These are phyloP conservation scores for Talaromyces atroroseus DNA, from an alignment of 2,329 filamentous ascomycete species.

Conservation along the genomic window DNA sequence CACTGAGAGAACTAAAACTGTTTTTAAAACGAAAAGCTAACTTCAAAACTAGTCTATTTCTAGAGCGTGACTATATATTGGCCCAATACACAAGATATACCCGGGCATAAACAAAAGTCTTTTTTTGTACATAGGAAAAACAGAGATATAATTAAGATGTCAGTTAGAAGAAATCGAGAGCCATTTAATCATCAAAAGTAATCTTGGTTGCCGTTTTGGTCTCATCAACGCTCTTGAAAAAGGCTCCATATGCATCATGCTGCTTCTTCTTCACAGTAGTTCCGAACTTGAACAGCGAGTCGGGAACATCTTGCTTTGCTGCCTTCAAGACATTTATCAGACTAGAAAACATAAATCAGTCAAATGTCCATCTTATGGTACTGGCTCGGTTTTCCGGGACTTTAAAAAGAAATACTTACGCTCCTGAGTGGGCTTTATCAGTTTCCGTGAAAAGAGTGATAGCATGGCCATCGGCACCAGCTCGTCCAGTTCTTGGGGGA, in stretches of 20 bases:
- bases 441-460: constrained; percentile 94
- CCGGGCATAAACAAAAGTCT: constrained; percentile 12
- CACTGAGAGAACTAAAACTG: neutral
- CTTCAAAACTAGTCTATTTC: constrained; percentile 28
- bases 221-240: constrained; percentile 84
- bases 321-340: constrained; percentile 91
- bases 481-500: constrained; percentile 69
- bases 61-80: constrained; percentile 30
- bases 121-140: constrained; percentile 12
- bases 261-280: constrained; percentile 99
- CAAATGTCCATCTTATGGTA: neutral
- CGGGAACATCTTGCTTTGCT: constrained; percentile 86
- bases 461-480: constrained; percentile 80
- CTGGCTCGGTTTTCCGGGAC: neutral
- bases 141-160: constrained; percentile 17
- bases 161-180: constrained; percentile 19
- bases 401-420: constrained; percentile 49
- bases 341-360: constrained; percentile 41
- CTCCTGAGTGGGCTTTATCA: constrained; percentile 86
- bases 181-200: constrained; percentile 63
- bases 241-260: constrained; percentile 90
- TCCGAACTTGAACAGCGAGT: constrained; percentile 88
- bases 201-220: constrained; percentile 86
- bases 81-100: constrained; percentile 16
- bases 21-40: constrained; percentile 9